Conservation (phyloP, 768 basidiomycete genomes). For the Mycena alexandri region DNA sequence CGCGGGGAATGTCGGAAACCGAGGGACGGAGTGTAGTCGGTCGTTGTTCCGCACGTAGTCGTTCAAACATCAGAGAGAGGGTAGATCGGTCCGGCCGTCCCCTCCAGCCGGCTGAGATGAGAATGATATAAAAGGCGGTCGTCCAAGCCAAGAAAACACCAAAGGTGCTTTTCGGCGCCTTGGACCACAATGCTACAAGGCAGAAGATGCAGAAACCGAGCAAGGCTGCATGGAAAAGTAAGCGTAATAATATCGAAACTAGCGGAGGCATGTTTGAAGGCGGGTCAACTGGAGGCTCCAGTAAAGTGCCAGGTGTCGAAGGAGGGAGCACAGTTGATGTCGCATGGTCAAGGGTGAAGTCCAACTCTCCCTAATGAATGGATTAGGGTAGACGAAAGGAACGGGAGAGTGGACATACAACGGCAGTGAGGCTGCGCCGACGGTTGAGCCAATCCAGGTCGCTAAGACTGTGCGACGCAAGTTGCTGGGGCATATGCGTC, state of each 20-base stretch:
- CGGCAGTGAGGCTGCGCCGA: constrained; percentile 76
- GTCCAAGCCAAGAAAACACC: constrained; percentile 75
- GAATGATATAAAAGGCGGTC: constrained; percentile 65
- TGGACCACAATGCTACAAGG: constrained; percentile 70
- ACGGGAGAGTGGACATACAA: constrained; percentile 61
- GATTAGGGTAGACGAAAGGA: constrained; percentile 33
- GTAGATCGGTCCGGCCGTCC: constrained; percentile 70
- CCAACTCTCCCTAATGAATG: constrained; percentile 73
- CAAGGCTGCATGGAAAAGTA: constrained; percentile 69
- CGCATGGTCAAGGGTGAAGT: constrained; percentile 74
- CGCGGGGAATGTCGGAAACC: constrained; percentile 59
- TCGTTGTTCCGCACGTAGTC: constrained; percentile 53
- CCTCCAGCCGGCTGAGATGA: constrained; percentile 69
- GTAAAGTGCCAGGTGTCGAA: constrained; percentile 62
- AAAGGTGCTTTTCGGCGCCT: constrained; percentile 68
- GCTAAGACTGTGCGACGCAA: constrained; percentile 61
- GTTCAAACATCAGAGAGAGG: constrained; percentile 61
- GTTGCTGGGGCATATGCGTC: constrained; percentile 35
- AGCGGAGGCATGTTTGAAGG: constrained; percentile 41
- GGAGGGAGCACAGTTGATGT: constrained; percentile 60
- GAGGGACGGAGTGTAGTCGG: constrained; percentile 45
- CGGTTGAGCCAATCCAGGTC: constrained; percentile 86
- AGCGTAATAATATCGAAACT: constrained; percentile 56
- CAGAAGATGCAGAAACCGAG: constrained; percentile 69
- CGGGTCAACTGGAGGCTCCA: constrained; percentile 24